These are phyloP conservation scores for Epichloe elymi DNA, from an alignment of 2,329 filamentous ascomycete genomes.

Conservation along the genomic window DNA sequence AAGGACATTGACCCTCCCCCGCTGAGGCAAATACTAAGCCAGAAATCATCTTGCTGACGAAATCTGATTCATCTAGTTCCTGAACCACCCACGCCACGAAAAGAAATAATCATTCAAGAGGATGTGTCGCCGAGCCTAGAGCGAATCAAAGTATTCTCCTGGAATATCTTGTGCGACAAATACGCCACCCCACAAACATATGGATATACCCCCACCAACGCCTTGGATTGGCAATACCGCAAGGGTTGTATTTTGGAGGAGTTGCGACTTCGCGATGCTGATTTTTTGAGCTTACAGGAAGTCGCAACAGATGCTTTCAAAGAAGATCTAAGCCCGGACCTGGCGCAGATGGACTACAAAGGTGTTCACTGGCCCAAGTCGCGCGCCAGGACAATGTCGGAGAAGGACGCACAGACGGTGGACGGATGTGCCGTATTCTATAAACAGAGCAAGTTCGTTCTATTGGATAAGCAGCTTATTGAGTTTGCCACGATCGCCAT, in stretches of 20 bases:
- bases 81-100: constrained; percentile 60
- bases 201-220: constrained; percentile 75
- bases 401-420: constrained; percentile 77
- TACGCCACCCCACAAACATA: constrained; percentile 78
- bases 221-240: constrained; percentile 77
- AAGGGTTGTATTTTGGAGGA: constrained; percentile 74
- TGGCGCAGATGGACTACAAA: constrained; percentile 82
- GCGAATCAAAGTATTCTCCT: constrained; percentile 74
- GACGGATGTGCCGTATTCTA: constrained; percentile 96
- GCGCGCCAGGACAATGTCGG: constrained; percentile 80
- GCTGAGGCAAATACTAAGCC: not conserved
- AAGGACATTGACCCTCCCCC: constrained; percentile 23
- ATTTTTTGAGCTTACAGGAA: constrained; percentile 88
- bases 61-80: constrained; percentile 43
- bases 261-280: constrained; percentile 63
- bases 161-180: constrained; percentile 92
- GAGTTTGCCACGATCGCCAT: constrained; percentile 89
- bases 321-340: constrained; percentile 75
- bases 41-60: constrained; percentile 5
- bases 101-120: constrained; percentile 65
- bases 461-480: constrained; percentile 87
- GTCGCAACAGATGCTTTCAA: constrained; percentile 87
- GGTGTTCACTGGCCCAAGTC: constrained; percentile 88
- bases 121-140: constrained; percentile 47
- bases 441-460: constrained; percentile 86